These are phyloP conservation scores for Acrocalymma vagum DNA, from an alignment of 2,329 filamentous ascomycete species.

Conservation along the genomic window DNA sequence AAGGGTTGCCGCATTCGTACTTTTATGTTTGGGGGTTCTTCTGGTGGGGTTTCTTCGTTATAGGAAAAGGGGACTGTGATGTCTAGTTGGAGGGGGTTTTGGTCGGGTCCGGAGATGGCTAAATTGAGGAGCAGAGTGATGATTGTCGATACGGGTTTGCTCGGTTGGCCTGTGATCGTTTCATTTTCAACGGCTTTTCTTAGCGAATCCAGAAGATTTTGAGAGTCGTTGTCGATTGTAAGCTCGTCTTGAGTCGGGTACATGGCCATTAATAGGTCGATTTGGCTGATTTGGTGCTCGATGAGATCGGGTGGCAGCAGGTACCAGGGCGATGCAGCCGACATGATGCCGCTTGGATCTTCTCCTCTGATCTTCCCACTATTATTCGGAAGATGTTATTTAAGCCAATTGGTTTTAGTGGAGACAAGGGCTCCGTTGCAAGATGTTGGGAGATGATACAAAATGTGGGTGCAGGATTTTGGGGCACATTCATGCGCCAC, in stretches of 20 bases:
- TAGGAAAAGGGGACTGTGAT: slow-evolving; percentile 28
- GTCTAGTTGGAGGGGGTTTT: slow-evolving; percentile 22
- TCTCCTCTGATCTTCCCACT: too few species aligned
- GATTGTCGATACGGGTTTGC: slow-evolving; percentile 12
- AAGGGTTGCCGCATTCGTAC: slow-evolving; percentile 31
- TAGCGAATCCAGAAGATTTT: slow-evolving; percentile 17
- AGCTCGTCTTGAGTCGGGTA: slow-evolving; percentile 36
- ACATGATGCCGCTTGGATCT: too few species aligned
- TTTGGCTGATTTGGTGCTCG: slow-evolving; percentile 37
- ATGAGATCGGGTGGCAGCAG: slow-evolving; percentile 30
- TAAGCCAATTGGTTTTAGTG: too few species aligned
- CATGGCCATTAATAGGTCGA: slow-evolving; percentile 39
- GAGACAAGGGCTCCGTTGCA: too few species aligned
- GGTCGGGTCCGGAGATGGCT: slow-evolving; percentile 7
- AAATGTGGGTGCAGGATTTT: too few species aligned
- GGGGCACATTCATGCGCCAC: too few species aligned
- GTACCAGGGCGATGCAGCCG: too few species aligned
- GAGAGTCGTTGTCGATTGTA: slow-evolving; percentile 14
- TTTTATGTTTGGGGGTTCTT: slow-evolving; percentile 28
- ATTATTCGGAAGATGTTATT: too few species aligned
- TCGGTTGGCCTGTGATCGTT: background rate
- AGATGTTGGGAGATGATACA: too few species aligned
- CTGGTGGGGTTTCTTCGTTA: slow-evolving; percentile 6
- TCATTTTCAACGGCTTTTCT: slow-evolving; percentile 7
- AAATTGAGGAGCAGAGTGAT: too few species aligned